Base-by-base conservation (phyloP, 805 yeast species). In the Schwanniomyces yamadae region DNA sequence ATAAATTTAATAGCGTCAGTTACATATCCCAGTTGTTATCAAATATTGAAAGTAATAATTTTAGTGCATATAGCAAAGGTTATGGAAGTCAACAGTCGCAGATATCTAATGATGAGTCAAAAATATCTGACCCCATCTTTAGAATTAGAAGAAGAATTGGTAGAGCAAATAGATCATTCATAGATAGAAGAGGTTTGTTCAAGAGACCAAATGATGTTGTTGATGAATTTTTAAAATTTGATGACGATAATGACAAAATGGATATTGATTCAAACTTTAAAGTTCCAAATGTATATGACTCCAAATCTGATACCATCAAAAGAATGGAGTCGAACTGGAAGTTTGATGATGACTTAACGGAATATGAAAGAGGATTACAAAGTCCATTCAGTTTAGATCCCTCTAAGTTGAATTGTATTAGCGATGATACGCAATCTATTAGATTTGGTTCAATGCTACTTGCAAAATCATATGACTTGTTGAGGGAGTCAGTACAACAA, bases 371-470 rank as follows among this genome's bases (percentile, higher is more conserved):
- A 33, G 69, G 68, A 5, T 39, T 56, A 10, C 43, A 52, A 31
- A 70, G 66, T 27, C 84, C 83, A 23, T 69, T 86, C 37, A 71
- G 80, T 40, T 73, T 76, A 40, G 96, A 88, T 57, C 96, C 97
- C 0, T 80, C 95, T 0, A 73, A 76, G 37, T 70, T 90, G 49
- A 90, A 90, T 54, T 83, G 84, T 44, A 87, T 90, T 27, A 77
- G 88, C 10, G 82, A 82, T 36, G 91, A 82, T 34, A 89, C 96
- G 1, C 97, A 90, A 60, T 81, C 85, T 1, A 85, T 91, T 20
- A 70, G 97, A 41, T 90, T 90, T 61, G 96, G 96, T 6, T 78
- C 95, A 5, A 89, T 89, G 96, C 62, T 91, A 21, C 69, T 89
- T 27, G 78, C 93, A 4, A 91, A 90, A 58, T 82, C 96, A 0